Evolutionary conservation across 2,329 filamentous ascomycete species (phyloP), one percentile per base, ranked within the genome.

Genomic region (Aspergillus caelatus): DNA sequence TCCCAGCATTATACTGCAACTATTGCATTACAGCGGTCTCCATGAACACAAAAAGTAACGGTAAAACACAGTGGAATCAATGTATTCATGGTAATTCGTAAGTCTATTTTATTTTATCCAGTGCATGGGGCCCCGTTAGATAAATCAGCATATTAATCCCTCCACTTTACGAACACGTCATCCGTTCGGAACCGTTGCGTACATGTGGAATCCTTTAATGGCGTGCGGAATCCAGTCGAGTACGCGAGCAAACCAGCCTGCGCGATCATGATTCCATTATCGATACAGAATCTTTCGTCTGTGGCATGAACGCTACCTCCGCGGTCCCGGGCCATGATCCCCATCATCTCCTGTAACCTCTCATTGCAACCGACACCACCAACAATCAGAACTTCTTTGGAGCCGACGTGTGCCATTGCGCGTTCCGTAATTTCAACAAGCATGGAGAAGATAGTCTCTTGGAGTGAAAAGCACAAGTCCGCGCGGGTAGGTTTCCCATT

Each of bases 211-310:
- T 97, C 91, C 67, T 90, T 88, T 54, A 98, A 76, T 9, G 85
- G 81, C 1, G 93, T 97, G 64, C 80, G 84, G 74, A 93, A 93
- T 1, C 94, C 94, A 19, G 89, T 94, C 77, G 89, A 84, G 76
- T 91, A 95, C 1, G 94, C 94, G 72, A 97, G 77, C 71, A 99
- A 79, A 2, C 95, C 95, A 2, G 95, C 95, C 78, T 99, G 94
- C 1, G 95, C 95, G 81, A 99, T 99, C 95, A 99, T 99, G 75
- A 99, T 98, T 56, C 95, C 95, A 73, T 99, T 99, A 79, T 99
- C 95, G 71, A 99, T 99, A 77, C 95, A 99, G 77, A 97, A 99
- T 53, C 95, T 85, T 83, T 99, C 95, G 76, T 99, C 95, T 0
- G 94, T 98, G 28, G 95, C 94, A 80, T 91, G 97, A 4, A 98